A percentile compares a stretch with the other conserved stretches of the same genome.
These are phyloP conservation scores for Lasiodiplodia hormozganensis DNA, from an alignment of 2,329 filamentous ascomycete species.

Conservation along the genomic window DNA sequence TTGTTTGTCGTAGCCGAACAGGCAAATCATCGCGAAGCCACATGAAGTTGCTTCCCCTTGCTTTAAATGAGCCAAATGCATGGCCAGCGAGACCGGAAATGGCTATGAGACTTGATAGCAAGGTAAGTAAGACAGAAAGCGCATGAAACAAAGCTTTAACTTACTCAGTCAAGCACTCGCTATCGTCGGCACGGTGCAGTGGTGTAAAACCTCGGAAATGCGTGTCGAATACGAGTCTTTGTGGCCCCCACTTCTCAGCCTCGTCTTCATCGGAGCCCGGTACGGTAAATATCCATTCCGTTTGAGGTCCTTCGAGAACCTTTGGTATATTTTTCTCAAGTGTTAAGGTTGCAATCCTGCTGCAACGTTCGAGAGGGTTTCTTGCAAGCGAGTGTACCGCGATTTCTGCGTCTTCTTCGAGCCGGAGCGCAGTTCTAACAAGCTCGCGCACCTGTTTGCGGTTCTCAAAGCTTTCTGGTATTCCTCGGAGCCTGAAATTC, in stretches of 20 bases:
- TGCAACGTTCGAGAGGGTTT: neutral
- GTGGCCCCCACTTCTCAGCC: neutral
- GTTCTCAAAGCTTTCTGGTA: neutral
- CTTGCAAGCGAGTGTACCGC: neutral
- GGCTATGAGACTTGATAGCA: conserved; percentile 27
- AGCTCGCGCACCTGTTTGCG: neutral
- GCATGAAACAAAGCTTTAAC: neutral
- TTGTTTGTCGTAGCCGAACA: conserved; percentile 32
- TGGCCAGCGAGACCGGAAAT: conserved; percentile 35
- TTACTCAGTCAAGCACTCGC: neutral
- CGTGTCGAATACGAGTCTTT: conserved; percentile 26
- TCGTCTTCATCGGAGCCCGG: neutral
- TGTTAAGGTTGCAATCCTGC: neutral
- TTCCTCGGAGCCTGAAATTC: neutral
- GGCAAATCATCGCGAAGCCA: conserved; percentile 42
- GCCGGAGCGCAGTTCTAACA: neutral
- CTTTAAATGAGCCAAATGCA: conserved; percentile 37
- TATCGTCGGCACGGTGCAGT: neutral
- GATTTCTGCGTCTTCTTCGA: neutral
- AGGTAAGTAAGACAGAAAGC: neutral
- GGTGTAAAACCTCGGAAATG: conserved; percentile 28
- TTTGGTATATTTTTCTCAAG: neutral
- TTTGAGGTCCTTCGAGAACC: no score
- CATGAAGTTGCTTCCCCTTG: conserved; percentile 35
- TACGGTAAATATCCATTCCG: neutral